A percentile compares a stretch with the other conserved stretches of the same genome.
Conservation (phyloP, 2,329 filamentous ascomycete genomes). For the Paecilomyces formosus region DNA sequence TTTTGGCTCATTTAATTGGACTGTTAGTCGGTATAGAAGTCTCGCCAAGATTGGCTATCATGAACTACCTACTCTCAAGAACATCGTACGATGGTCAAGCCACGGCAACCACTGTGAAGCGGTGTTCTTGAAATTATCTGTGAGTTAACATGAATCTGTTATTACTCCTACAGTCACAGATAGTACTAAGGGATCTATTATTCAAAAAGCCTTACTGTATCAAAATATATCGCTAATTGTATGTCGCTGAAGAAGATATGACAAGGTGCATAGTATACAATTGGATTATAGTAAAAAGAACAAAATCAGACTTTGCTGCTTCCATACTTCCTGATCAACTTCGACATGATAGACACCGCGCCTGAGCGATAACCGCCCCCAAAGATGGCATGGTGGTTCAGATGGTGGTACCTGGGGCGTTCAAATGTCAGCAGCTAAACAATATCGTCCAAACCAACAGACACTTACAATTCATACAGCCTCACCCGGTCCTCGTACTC, state of each 20-base stretch:
- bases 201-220: too few relatives aligned
- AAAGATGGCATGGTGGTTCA: constrained; percentile 84
- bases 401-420: constrained; percentile 66
- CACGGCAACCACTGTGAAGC: too few relatives aligned
- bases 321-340: constrained; percentile 65
- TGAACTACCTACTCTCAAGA: too few relatives aligned
- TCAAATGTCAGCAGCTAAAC: neutral
- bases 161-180: too few relatives aligned
- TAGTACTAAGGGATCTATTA: too few relatives aligned
- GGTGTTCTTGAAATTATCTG: too few relatives aligned
- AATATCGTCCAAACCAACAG: neutral
- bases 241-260: neutral
- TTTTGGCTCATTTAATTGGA: too few relatives aligned
- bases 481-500: constrained; percentile 80
- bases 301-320: constrained; percentile 2
- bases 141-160: too few relatives aligned
- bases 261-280: neutral
- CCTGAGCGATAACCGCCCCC: constrained; percentile 69
- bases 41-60: too few relatives aligned
- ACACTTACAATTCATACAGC: constrained; percentile 72
- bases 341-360: constrained; percentile 72
- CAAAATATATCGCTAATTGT: too few relatives aligned
- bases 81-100: too few relatives aligned
- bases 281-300: neutral
- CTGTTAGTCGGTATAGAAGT: too few relatives aligned